Conservation (phyloP, 2,329 filamentous ascomycete species). For the Neoarthrinium moseri region DNA sequence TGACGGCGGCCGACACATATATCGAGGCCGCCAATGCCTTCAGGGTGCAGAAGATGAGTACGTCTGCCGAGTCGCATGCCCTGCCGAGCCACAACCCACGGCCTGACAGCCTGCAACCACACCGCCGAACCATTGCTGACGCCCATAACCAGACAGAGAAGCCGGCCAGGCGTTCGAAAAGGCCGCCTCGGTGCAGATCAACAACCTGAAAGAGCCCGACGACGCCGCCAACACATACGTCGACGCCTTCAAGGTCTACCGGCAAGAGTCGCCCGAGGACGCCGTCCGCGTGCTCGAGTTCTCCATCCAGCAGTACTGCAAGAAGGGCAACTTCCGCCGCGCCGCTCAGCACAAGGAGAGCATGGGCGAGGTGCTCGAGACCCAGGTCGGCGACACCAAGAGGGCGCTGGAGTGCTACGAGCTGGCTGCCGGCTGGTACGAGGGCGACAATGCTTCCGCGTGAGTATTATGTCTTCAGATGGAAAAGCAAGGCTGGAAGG, state of each 20-base stretch:
- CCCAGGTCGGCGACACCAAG: slow-evolving; percentile 75
- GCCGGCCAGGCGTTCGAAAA: slow-evolving; percentile 85
- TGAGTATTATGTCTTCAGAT: background rate
- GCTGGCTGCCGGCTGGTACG: slow-evolving; percentile 84
- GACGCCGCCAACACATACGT: slow-evolving; percentile 86
- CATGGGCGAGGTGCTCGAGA: slow-evolving; percentile 81
- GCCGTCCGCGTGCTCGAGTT: slow-evolving; percentile 77
- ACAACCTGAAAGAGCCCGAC: slow-evolving; percentile 84
- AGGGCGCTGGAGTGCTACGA: slow-evolving; percentile 82
- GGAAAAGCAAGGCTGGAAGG: too few relatives aligned
- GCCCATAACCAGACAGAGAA: slow-evolving; percentile 65
- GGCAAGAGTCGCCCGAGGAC: slow-evolving; percentile 78
- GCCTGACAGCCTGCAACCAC: too few relatives aligned
- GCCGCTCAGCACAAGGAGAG: slow-evolving; percentile 91
- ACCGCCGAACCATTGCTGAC: too few relatives aligned
- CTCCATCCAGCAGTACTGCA: slow-evolving; percentile 82
- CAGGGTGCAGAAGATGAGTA: slow-evolving; percentile 81
- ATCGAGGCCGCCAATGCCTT: slow-evolving; percentile 90
- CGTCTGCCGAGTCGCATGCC: slow-evolving; percentile 27
- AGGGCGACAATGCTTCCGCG: slow-evolving; percentile 79
- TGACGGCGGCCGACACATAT: slow-evolving; percentile 85
- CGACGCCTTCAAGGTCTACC: slow-evolving; percentile 95
- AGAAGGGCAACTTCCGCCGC: slow-evolving; percentile 85
- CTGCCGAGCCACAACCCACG: too few relatives aligned
- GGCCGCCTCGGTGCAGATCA: slow-evolving; percentile 76